A percentile compares a stretch with the other conserved stretches of the same genome.
phyloP scores from a whole-genome alignment of 208 protist genomes.

The Trypanosoma caninum region DNA sequence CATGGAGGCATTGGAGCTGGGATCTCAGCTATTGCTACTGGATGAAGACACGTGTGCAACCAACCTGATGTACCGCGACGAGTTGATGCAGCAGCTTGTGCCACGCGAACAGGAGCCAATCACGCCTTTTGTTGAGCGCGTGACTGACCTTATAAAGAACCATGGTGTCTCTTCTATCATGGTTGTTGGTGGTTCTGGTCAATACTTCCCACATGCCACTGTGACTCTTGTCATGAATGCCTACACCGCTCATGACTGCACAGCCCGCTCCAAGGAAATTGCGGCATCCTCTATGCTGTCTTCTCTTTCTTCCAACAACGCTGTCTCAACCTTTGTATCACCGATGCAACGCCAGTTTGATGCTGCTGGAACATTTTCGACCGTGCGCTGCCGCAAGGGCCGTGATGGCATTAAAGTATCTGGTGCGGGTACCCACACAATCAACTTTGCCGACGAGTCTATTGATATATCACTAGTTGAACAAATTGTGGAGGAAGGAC shows the following conservation, averaged over 20 bases:
- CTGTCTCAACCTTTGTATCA: conserved; percentile 7
- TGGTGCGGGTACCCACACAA: conserved; percentile 25
- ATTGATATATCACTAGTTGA: conserved; percentile 81
- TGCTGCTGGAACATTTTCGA: conserved; percentile 18
- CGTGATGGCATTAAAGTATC: conserved; percentile 52
- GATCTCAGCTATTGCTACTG: conserved; percentile 79
- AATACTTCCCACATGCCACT: conserved; percentile 92
- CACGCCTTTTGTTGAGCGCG: conserved; percentile 83
- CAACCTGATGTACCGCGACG: conserved; percentile 96
- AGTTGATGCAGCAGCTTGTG: conserved; percentile 89
- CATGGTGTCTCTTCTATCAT: conserved; percentile 79
- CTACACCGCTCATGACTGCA: conserved; percentile 80
- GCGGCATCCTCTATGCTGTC: conserved; percentile 6
- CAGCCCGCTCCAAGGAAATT: conserved; percentile 59
- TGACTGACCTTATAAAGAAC: conserved; percentile 55
- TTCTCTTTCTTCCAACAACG: not conserved
- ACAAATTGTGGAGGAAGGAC: conserved; percentile 90
- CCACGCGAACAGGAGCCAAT: conserved; percentile 89
- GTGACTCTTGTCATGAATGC: conserved; percentile 84
- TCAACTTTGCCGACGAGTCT: conserved; percentile 58
- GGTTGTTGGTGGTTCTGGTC: conserved; percentile 91
- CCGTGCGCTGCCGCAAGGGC: conserved; percentile 12
- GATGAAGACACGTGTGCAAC: conserved; percentile 97
- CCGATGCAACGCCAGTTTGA: conserved; percentile 17
- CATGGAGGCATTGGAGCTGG: conserved; percentile 93